Evolutionary conservation across 768 basidiomycete genomes (phyloP), one percentile per base, ranked within the genome.

Genomic region (Punctularia strigosozonata): DNA sequence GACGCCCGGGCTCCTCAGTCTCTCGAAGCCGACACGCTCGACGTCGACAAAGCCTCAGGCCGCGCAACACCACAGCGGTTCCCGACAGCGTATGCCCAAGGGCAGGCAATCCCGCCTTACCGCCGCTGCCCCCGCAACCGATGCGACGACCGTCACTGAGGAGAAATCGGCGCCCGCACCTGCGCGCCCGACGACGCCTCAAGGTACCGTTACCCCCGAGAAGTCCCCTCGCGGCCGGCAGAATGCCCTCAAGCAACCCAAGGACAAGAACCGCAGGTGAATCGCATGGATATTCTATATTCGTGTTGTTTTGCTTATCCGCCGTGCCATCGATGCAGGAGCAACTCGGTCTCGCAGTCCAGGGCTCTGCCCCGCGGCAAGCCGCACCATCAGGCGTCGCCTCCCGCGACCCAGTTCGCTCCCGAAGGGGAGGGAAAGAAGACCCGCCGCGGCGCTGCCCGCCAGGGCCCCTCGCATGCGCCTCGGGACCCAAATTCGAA

Each of bases 361-460:
- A 65, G 59, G 45, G 54, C 53, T 45, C 62, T 56, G 30, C 55
- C 58, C 50, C 66, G 69, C 51, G 70, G 70, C 39, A 57, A 68
- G 63, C 59, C 66, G 62, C 48, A 61, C 55, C 77, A 77, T 43
- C 79, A 80, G 53, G 69, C 76, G 17, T 81, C 80, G 28, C 77
- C 77, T 14, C 73, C 73, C 24, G 57, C 68, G 31, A 51, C 59
- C 35, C n/a, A n/a, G n/a, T n/a, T n/a, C n/a, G n/a, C n/a, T n/a
- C n/a, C n/a, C n/a, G n/a, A n/a, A n/a, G n/a, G n/a, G n/a, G n/a
- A n/a, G n/a, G n/a, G 42, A 56, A 31, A 41, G 45, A 45, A 48
- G 54, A 53, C 53, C 75, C 71, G 73, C 75, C 71, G 77, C 80
- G 71, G 77, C 69, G 73, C 80, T 80, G 73, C 71, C 56, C 52